These are phyloP conservation scores for Pseudogymnoascus sp. DNA, from an alignment of 2,329 filamentous ascomycete species.

Conservation along the genomic window DNA sequence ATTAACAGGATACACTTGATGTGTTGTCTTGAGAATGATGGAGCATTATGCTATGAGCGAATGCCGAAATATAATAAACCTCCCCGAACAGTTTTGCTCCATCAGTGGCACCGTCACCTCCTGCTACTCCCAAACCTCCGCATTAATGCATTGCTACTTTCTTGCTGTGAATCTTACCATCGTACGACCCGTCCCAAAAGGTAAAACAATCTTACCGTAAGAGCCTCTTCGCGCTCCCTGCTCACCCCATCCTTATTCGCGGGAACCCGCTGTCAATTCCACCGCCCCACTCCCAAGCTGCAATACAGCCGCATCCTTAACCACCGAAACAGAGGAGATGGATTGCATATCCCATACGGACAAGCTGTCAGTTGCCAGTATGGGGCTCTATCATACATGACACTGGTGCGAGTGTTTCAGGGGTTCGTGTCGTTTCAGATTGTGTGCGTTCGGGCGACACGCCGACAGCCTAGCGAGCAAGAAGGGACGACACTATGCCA, in stretches of 20 bases:
- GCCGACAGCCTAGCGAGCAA: background rate
- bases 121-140: background rate
- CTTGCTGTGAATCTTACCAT: background rate
- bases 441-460: background rate
- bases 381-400: background rate
- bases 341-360: background rate
- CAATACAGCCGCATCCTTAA: background rate
- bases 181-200: background rate
- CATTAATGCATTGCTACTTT: background rate
- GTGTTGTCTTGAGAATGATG: background rate
- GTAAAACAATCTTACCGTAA: constrained; percentile 4
- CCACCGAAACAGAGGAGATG: background rate
- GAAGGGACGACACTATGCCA: background rate
- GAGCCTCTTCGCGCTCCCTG: background rate
- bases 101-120: background rate
- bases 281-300: background rate
- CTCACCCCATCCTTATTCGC: background rate
- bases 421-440: constrained; percentile 2
- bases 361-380: background rate
- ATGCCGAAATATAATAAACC: constrained; percentile 1
- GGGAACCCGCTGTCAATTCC: background rate
- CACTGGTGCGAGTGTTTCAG: background rate
- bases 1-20: constrained; percentile 3
- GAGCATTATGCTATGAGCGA: background rate
- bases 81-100: background rate